Conservation (phyloP, 305 asterid species). For the Fraxinus sp. region DNA sequence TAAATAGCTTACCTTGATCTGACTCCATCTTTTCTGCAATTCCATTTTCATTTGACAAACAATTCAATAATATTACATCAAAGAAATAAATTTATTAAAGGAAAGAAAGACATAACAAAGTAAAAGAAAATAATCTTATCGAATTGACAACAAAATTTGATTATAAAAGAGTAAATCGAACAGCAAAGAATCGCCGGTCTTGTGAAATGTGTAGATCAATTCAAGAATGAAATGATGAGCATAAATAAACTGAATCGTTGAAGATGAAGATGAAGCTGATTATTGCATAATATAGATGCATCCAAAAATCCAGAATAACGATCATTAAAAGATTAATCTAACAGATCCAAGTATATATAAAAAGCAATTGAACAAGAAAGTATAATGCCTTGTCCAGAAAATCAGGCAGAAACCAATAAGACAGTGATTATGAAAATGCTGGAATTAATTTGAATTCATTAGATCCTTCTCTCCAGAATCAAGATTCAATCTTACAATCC, state of each 20-base stretch:
- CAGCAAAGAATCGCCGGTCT: constrained; percentile 17
- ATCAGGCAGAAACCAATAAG: constrained; percentile 49
- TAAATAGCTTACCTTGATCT: constrained; percentile 55
- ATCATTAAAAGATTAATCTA: constrained; percentile 29
- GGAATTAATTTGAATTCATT: constrained; percentile 47
- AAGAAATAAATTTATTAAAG: neutral
- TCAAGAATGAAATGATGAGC: constrained; percentile 6
- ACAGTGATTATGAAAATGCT: constrained; percentile 48
- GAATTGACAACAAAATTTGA: neutral
- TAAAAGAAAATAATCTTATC: neutral
- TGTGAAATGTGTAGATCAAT: constrained; percentile 19
- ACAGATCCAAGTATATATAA: constrained; percentile 42
- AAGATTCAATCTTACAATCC: constrained; percentile 44
- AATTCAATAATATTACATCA: constrained; percentile 8
- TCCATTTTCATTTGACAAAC: constrained; percentile 12
- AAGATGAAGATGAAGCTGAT: constrained; percentile 10
- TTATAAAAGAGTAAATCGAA: constrained; percentile 13
- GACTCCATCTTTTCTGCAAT: constrained; percentile 41
- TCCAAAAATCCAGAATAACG: neutral
- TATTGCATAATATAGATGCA: constrained; percentile 11
- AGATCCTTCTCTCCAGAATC: constrained; percentile 62
- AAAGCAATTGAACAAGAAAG: constrained; percentile 17
- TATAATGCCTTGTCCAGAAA: constrained; percentile 44
- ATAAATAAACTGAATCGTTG: constrained; percentile 7
- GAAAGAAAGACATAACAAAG: neutral